A percentile compares a stretch with the other conserved stretches of the same genome.
Evolutionary conservation across 768 basidiomycete genomes (phyloP).

Genomic region (Nidula microcarpa): DNA sequence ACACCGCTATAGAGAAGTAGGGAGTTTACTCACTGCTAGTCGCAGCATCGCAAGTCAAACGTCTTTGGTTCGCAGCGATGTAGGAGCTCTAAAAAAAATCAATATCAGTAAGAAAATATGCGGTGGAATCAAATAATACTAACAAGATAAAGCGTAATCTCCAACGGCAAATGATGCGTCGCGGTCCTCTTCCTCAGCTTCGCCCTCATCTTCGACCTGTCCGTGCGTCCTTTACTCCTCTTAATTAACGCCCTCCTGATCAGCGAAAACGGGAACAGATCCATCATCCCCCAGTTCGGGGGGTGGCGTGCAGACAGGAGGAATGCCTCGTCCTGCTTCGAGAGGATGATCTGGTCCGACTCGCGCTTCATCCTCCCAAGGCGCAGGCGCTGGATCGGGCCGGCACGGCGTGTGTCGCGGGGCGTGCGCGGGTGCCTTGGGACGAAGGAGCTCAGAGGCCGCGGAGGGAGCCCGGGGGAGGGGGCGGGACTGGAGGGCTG

Average conservation of each 20-base stretch:
- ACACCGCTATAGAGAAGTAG: not conserved
- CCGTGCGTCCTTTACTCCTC: slow-evolving; percentile 25
- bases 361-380: no score
- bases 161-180: slow-evolving; percentile 64
- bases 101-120: not conserved
- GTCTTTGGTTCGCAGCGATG: slow-evolving; percentile 53
- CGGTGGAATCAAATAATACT: slow-evolving; percentile 10
- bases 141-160: slow-evolving; percentile 67
- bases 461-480: no score
- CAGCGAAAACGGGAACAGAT: slow-evolving; percentile 69
- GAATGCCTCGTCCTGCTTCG: slow-evolving; percentile 41
- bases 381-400: no score
- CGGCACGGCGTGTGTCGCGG: no score
- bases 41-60: slow-evolving; percentile 54
- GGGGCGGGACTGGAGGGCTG: no score
- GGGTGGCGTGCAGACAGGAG: slow-evolving; percentile 55
- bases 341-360: slow-evolving; percentile 6
- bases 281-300: slow-evolving; percentile 57
- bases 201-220: slow-evolving; percentile 61
- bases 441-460: no score
- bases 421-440: no score
- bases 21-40: slow-evolving; percentile 49
- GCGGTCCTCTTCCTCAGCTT: slow-evolving; percentile 38
- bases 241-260: slow-evolving; percentile 42
- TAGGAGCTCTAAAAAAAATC: slow-evolving; percentile 53